Conservation (phyloP, 352 stramenopile genomes). For the Phytopythium ostracodes region DNA sequence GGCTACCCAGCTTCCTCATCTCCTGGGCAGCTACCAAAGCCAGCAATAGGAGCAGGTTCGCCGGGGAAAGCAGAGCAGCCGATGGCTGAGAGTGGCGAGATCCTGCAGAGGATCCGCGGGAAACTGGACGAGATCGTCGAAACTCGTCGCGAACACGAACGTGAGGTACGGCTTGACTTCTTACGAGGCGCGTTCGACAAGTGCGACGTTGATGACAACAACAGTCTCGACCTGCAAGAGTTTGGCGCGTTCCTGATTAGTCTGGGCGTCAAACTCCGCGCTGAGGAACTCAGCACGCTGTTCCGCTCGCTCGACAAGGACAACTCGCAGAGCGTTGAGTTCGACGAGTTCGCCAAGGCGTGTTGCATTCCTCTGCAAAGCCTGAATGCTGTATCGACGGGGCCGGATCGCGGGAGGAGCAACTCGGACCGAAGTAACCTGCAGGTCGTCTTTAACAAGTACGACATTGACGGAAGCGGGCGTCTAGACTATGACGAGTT, state of each 20-base stretch:
- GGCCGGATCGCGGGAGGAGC: slow-evolving; percentile 4
- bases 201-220: slow-evolving; percentile 47
- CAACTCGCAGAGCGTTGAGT: slow-evolving; percentile 37
- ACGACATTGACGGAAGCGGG: slow-evolving; percentile 31
- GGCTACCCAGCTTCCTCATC: background rate
- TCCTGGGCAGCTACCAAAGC: background rate
- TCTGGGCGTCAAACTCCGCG: slow-evolving; percentile 51
- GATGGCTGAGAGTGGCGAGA: slow-evolving; percentile 4
- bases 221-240: slow-evolving; percentile 52
- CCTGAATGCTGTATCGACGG: background rate
- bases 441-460: slow-evolving; percentile 28
- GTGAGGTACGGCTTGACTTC: slow-evolving; percentile 3
- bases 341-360: slow-evolving; percentile 37
- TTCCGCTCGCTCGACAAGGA: slow-evolving; percentile 40
- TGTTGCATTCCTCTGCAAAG: slow-evolving; percentile 6
- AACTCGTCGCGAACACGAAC: slow-evolving; percentile 12
- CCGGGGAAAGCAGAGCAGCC: background rate
- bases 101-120: slow-evolving; percentile 17
- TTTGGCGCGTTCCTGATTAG: slow-evolving; percentile 52
- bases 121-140: slow-evolving; percentile 26
- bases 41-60: slow-evolving; percentile 10
- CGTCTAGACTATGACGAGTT: slow-evolving; percentile 32
- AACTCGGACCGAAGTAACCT: slow-evolving; percentile 9
- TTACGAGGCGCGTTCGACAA: slow-evolving; percentile 39
- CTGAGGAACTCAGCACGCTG: slow-evolving; percentile 31